Conservation (phyloP, 805 yeast species). For the Kodamaea hsintzibuensis region DNA sequence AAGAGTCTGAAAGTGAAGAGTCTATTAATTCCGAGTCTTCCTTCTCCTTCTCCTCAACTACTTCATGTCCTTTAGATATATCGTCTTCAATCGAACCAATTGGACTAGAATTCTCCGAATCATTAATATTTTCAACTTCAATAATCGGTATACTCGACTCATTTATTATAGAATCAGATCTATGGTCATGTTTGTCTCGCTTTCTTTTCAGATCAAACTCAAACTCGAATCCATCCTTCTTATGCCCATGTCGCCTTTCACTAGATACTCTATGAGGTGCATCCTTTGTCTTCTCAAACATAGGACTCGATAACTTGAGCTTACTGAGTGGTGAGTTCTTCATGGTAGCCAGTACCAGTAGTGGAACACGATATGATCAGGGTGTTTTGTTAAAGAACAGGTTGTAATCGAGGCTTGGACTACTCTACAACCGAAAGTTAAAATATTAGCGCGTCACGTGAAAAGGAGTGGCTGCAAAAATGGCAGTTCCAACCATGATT, state of each 20-base stretch:
- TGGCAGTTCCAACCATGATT: neutral
- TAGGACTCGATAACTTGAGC: constrained; percentile 4
- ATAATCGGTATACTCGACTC: neutral
- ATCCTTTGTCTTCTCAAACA: constrained; percentile 1
- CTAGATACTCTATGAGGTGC: neutral
- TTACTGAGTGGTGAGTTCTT: constrained; percentile 2
- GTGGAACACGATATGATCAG: neutral
- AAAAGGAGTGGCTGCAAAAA: neutral
- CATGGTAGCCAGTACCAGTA: neutral
- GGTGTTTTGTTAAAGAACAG: neutral
- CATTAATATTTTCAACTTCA: neutral
- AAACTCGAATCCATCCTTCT: constrained; percentile 8
- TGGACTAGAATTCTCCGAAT: neutral
- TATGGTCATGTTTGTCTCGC: neutral
- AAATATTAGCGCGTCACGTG: neutral
- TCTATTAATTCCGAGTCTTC: neutral
- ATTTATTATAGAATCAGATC: neutral
- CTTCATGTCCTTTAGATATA: too few species aligned
- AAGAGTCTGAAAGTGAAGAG: neutral
- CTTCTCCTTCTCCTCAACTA: neutral
- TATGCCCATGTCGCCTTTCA: constrained; percentile 2
- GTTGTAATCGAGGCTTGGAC: neutral
- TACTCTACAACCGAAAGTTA: neutral
- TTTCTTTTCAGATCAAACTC: constrained; percentile 3
- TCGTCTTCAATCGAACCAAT: neutral